Conservation (phyloP, 73 alveolate species). For the Symbiodinium pilosum region DNA sequence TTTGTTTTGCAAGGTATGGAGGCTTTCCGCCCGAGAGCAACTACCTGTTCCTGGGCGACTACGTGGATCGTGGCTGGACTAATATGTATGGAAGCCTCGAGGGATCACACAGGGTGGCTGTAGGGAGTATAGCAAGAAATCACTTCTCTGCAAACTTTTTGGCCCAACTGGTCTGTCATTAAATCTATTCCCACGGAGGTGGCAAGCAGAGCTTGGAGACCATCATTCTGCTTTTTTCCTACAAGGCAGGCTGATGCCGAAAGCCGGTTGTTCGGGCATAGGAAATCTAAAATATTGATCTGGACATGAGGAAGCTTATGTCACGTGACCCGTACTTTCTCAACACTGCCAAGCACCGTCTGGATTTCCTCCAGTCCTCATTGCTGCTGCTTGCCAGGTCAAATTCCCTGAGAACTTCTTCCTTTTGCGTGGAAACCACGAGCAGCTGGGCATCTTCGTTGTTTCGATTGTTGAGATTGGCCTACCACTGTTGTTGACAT, state of each 20-base stretch:
- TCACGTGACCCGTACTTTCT: too few relatives aligned
- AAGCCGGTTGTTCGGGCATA: background rate
- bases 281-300: too few relatives aligned
- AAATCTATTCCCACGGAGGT: constrained; percentile 66
- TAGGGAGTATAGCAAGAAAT: too few relatives aligned
- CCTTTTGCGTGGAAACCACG: constrained; percentile 98
- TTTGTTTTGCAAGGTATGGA: constrained; percentile 97
- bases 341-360: too few relatives aligned
- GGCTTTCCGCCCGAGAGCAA: constrained; percentile 98
- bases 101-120: background rate
- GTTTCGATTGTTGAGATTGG: too few relatives aligned
- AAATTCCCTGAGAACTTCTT: constrained; percentile 97
- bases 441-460: constrained; percentile 95
- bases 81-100: background rate
- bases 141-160: too few relatives aligned
- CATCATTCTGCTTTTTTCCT: constrained; percentile 96
- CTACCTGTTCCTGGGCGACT: constrained; percentile 98
- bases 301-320: too few relatives aligned
- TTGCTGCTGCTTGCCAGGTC: constrained; percentile 74
- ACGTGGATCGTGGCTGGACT: constrained; percentile 97
- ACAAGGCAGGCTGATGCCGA: too few relatives aligned
- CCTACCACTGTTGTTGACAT: too few relatives aligned
- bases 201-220: constrained; percentile 97
- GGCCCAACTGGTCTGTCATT: background rate
- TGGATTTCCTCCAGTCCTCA: too few relatives aligned